Evolutionary conservation across 805 yeast genomes (phyloP), one percentile per base, ranked within the genome.

Genomic region (Limtongia smithiae): DNA sequence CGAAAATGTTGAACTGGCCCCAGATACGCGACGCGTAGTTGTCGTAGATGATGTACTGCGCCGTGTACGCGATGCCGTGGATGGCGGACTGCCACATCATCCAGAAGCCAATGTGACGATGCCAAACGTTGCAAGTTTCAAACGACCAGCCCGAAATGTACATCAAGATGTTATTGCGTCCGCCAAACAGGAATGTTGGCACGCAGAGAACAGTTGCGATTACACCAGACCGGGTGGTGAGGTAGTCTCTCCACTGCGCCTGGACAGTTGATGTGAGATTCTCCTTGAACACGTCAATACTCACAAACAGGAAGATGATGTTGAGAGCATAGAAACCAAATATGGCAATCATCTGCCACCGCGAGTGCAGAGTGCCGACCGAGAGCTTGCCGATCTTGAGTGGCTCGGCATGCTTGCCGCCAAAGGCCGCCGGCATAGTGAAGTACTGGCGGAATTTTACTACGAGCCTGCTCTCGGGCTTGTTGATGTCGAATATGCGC

Each of bases 111-210:
- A 38, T 24, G 14, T 84, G 79, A 63, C 76, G 78, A 66, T 87
- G 95, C 60, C 76, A 77, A 24, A 71, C 68, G 59, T 79, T 71
- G 68, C 85, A 84, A 1, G 83, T 73, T n/a, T 80, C 67, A 57
- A 77, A 81, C 0, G 79, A 65, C 71, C 85, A 73, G 2, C 90
- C 87, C 1, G 89, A 75, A 5, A 83, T 47, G 62, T 69, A 70
- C 53, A 77, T 74, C 60, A 85, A 70, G 18, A 86, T 79, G 61
- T 83, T 85, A 64, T 85, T 86, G 59, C 93, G 71, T 24, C 84
- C 83, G 3, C 87, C 86, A 65, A 85, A 81, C 48, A 83, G 65
- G 52, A 77, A 76, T 18, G 81, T 64, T 4, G 75, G 62, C 0
- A 90, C 90, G 48, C 81, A n/a, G 25, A 46, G 53, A 34, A 37